These are phyloP conservation scores for Rubroboletus pulcherrimus DNA, from an alignment of 768 basidiomycete genomes.

Conservation along the genomic window DNA sequence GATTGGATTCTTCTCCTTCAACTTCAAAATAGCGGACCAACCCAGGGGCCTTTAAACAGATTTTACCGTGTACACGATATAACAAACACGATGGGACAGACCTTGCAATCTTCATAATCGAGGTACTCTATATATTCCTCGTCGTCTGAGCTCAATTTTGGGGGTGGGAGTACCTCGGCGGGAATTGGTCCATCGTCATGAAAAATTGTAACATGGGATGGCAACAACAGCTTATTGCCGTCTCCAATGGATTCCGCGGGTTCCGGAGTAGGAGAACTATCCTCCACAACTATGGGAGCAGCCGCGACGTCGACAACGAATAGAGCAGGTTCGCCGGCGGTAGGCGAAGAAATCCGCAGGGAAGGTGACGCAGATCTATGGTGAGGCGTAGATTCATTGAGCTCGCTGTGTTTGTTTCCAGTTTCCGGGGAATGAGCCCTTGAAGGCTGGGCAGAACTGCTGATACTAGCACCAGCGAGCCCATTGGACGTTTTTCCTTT, in stretches of 20 bases:
- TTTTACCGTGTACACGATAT: neutral
- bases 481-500: slow-evolving; percentile 25
- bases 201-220: slow-evolving; percentile 65
- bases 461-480: slow-evolving; percentile 8
- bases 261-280: slow-evolving; percentile 5
- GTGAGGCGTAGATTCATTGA: slow-evolving; percentile 14
- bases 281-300: slow-evolving; percentile 30
- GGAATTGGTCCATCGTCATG: slow-evolving; percentile 31
- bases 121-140: slow-evolving; percentile 76
- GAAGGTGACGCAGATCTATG: slow-evolving; percentile 42
- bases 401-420: slow-evolving; percentile 2
- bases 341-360: slow-evolving; percentile 17
- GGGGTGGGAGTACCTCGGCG: slow-evolving; percentile 44
- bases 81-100: slow-evolving; percentile 26
- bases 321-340: slow-evolving; percentile 19
- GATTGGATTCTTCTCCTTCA: slow-evolving; percentile 34
- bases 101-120: slow-evolving; percentile 65
- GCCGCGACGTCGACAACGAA: slow-evolving; percentile 54
- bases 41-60: slow-evolving; percentile 39
- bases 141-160: slow-evolving; percentile 43
- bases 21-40: slow-evolving; percentile 65
- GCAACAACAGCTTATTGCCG: slow-evolving; percentile 46
- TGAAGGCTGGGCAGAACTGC: slow-evolving; percentile 18
- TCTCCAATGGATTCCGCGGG: slow-evolving; percentile 18
- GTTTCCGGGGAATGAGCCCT: slow-evolving; percentile 18